Percentiles rank a stretch among this genome's conserved stretches.
Evolutionary conservation across 2,329 filamentous ascomycete genomes (phyloP).

Genomic region (Exophiala calicioides): DNA sequence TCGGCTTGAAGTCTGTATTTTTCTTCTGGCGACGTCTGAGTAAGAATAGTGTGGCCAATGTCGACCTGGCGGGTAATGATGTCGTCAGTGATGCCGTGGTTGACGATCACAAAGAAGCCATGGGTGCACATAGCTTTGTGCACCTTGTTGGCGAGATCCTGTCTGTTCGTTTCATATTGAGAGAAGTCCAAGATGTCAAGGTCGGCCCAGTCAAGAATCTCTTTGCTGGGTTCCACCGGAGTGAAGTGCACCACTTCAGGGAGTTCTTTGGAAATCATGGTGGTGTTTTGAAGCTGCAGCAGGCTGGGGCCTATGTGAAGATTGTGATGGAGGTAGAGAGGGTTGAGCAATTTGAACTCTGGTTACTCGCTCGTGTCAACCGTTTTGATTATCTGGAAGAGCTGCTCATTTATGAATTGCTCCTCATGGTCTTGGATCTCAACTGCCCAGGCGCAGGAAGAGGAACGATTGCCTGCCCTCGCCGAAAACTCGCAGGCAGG

Average conservation of each 20-base stretch:
- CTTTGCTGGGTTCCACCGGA: slow-evolving; percentile 1
- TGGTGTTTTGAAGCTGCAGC: too few relatives aligned
- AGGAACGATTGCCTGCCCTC: too few relatives aligned
- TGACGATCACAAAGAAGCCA: slow-evolving; percentile 64
- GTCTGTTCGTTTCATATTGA: background rate
- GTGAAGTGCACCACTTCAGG: slow-evolving; percentile 3
- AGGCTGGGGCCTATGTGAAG: too few relatives aligned
- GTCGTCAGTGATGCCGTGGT: slow-evolving; percentile 62
- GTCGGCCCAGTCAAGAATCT: slow-evolving; percentile 3
- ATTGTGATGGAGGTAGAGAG: too few relatives aligned
- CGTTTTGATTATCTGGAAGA: too few relatives aligned
- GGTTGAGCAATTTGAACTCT: too few relatives aligned
- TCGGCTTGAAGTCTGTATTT: slow-evolving; percentile 51
- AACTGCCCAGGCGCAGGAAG: too few relatives aligned
- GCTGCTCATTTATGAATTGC: too few relatives aligned
- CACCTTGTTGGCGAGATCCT: slow-evolving; percentile 3
- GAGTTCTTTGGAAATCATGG: too few relatives aligned
- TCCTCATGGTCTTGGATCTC: too few relatives aligned
- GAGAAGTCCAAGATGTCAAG: slow-evolving; percentile 7
- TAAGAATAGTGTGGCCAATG: slow-evolving; percentile 60
- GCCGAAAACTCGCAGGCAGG: too few relatives aligned
- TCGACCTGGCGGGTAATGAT: slow-evolving; percentile 63
- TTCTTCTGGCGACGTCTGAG: slow-evolving; percentile 59
- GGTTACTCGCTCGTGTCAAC: too few relatives aligned
- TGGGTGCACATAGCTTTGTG: slow-evolving; percentile 5